Conservation (phyloP, 177 flowering plant genomes). For the Vitis hybrid region DNA sequence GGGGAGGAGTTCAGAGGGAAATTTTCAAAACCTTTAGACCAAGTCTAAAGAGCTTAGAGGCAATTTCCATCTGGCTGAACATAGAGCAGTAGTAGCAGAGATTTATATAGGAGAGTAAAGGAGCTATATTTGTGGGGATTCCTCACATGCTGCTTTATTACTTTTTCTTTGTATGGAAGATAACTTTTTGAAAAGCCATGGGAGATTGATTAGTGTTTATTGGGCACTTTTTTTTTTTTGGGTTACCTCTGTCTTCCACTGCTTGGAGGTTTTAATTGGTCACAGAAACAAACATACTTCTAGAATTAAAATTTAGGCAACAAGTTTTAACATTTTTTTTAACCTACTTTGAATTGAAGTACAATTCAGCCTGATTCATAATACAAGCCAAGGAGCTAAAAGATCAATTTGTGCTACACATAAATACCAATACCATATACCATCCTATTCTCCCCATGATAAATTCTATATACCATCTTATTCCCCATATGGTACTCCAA, state of each 20-base stretch:
- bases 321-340: neutral
- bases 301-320: neutral
- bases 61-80: slow-evolving; percentile 39
- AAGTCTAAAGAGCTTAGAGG: slow-evolving; percentile 5
- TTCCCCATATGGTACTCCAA: no score
- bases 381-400: neutral
- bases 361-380: no score
- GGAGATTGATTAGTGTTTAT: slow-evolving; percentile 15
- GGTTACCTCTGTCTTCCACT: slow-evolving; percentile 15
- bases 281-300: neutral
- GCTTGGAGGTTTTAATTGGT: slow-evolving; percentile 17
- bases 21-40: neutral
- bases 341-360: neutral
- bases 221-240: slow-evolving; percentile 3
- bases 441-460: no score
- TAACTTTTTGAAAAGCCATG: slow-evolving; percentile 31
- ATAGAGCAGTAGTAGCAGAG: slow-evolving; percentile 25
- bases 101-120: slow-evolving; percentile 34
- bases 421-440: no score
- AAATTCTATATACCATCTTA: no score
- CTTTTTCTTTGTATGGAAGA: slow-evolving; percentile 1
- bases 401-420: no score
- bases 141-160: slow-evolving; percentile 18
- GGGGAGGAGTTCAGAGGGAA: slow-evolving; percentile 4
- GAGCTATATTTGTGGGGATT: slow-evolving; percentile 11